phyloP scores from a whole-genome alignment of 1,284 basidiomycete species.

The Amanita bisporigera region DNA sequence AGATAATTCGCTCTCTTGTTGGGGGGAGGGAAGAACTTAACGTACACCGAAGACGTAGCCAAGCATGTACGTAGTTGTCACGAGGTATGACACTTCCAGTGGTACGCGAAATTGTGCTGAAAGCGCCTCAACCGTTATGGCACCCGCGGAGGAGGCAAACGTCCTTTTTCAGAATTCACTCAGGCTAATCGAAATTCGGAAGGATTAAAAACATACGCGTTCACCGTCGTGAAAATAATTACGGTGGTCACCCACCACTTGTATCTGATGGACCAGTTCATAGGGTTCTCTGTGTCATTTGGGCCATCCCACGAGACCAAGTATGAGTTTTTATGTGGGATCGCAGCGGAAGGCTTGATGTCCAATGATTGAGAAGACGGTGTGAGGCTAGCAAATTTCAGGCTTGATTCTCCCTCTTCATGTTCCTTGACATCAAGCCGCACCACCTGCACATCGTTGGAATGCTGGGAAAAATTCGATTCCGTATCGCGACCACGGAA shows the following conservation, averaged over 20 bases:
- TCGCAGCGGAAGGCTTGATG: neutral
- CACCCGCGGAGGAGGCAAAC: conserved; percentile 64
- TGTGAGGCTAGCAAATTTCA: neutral
- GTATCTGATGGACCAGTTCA: conserved; percentile 56
- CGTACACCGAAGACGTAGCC: conserved; percentile 63
- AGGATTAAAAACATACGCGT: conserved; percentile 50
- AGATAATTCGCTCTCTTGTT: conserved; percentile 28
- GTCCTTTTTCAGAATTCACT: conserved; percentile 46
- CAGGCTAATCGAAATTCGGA: neutral
- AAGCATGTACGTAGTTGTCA: conserved; percentile 60
- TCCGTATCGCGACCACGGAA: too few relatives aligned
- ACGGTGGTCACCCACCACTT: conserved; percentile 57
- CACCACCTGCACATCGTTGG: too few relatives aligned
- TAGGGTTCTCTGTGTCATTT: conserved; percentile 65
- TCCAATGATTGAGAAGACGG: neutral
- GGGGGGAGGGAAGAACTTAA: conserved; percentile 10
- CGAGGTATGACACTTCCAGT: conserved; percentile 54
- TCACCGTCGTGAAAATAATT: conserved; percentile 55
- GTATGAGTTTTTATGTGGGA: conserved; percentile 44
- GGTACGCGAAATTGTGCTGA: conserved; percentile 49
- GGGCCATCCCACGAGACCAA: conserved; percentile 63
- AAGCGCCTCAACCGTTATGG: conserved; percentile 50
- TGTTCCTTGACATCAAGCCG: too few relatives aligned
- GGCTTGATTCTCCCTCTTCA: too few relatives aligned
- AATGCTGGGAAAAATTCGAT: too few relatives aligned